Evolutionary conservation across 441 rosid species (phyloP).

Genomic region (Lagerstroemia fauriei): DNA sequence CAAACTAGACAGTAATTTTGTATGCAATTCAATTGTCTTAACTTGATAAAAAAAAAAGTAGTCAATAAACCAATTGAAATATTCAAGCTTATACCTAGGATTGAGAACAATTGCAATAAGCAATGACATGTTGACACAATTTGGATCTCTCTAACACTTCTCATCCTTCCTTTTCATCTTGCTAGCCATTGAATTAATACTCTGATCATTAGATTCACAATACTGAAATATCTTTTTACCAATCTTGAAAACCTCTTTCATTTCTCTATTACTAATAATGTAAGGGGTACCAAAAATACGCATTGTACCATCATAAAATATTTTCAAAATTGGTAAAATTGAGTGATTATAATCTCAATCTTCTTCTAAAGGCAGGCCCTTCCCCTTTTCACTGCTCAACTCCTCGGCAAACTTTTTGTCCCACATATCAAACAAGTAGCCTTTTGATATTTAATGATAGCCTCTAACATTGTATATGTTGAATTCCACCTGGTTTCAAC

Average conservation of each 20-base stretch:
- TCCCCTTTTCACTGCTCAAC: too few species aligned
- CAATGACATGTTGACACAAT: not conserved
- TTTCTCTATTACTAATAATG: not conserved
- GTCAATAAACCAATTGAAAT: too few species aligned
- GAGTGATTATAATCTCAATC: not conserved
- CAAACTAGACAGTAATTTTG: not conserved
- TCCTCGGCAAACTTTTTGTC: not conserved
- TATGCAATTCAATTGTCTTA: not conserved
- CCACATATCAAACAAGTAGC: not conserved
- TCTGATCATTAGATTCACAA: not conserved
- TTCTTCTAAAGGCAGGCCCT: not conserved
- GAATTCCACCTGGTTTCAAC: too few species aligned
- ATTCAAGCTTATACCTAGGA: not conserved
- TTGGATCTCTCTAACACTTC: not conserved
- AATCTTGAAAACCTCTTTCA: not conserved
- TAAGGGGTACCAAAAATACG: not conserved
- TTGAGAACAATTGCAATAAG: not conserved
- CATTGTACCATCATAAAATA: not conserved
- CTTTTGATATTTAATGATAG: not conserved
- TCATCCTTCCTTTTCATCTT: not conserved
- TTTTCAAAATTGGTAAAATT: too few species aligned
- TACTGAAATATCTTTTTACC: not conserved
- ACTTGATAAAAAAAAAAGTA: not conserved
- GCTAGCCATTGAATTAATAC: not conserved
- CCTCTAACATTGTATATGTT: conserved; percentile 23